Percentiles rank a stretch among this genome's conserved stretches.
These are phyloP conservation scores for Spathaspora sp. DNA, from an alignment of 1,139 yeast species.

Conservation along the genomic window DNA sequence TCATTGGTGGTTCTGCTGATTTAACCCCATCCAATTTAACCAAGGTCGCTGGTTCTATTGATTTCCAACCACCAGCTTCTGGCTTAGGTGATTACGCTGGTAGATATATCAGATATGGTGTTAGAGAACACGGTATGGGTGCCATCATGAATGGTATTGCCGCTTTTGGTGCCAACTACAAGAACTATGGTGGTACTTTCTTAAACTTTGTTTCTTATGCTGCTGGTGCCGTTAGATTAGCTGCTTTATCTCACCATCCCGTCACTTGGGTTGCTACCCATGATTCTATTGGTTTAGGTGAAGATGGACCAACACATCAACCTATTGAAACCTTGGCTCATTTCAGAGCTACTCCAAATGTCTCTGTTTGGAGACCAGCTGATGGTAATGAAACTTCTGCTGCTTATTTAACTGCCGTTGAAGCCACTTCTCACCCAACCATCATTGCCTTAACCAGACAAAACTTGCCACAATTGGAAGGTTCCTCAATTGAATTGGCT, in stretches of 20 bases:
- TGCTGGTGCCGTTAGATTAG: conserved; percentile 94
- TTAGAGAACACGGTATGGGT: conserved; percentile 99
- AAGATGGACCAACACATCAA: conserved; percentile 99
- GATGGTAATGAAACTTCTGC: conserved; percentile 99
- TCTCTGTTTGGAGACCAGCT: conserved; percentile 99
- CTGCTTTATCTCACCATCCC: conserved; percentile 93
- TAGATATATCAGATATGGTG: conserved; percentile 97
- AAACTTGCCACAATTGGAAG: conserved; percentile 94
- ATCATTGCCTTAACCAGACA: conserved; percentile 95
- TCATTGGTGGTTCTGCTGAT: conserved; percentile 98
- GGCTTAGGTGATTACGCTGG: conserved; percentile 87
- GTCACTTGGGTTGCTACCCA: conserved; percentile 98
- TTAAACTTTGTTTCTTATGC: conserved; percentile 97
- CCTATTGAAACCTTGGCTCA: conserved; percentile 99
- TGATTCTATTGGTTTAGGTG: conserved; percentile 98
- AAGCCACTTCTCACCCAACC: conserved; percentile 75
- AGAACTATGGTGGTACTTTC: conserved; percentile 97
- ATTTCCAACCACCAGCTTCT: conserved; percentile 89
- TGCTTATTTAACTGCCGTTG: conserved; percentile 82
- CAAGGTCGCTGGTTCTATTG: conserved; percentile 79
- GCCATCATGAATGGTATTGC: conserved; percentile 98
- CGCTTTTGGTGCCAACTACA: conserved; percentile 91
- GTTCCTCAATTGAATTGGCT: conserved; percentile 91
- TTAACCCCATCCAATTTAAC: conserved; percentile 97
- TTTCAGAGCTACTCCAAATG: conserved; percentile 95